Percentiles rank a stretch among this genome's conserved stretches.
Conservation (phyloP, 768 basidiomycete species). For the Mycena amicta region DNA sequence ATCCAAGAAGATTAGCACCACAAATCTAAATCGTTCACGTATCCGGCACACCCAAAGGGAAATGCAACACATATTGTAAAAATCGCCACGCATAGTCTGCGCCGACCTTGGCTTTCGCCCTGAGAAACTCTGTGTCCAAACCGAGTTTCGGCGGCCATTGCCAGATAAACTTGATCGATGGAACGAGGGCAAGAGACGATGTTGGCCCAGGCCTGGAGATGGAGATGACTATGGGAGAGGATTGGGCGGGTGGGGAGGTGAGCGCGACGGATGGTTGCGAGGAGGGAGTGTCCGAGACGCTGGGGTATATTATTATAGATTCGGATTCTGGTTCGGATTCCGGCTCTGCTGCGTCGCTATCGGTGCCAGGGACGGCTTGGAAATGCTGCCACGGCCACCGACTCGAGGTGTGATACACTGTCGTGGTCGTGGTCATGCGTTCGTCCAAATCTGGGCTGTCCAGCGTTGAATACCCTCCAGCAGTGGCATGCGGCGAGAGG, state of each 20-base stretch:
- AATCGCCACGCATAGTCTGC: neutral
- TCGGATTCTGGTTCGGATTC: no score
- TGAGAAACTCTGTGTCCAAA: slow-evolving; percentile 30
- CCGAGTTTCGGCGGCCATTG: slow-evolving; percentile 19
- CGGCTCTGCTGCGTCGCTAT: neutral
- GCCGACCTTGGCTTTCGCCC: neutral
- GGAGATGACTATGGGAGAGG: neutral
- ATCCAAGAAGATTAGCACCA: neutral
- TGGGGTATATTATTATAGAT: no score
- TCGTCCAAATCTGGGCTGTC: neutral
- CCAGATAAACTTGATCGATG: neutral
- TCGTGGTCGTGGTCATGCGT: neutral
- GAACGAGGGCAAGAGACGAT: neutral
- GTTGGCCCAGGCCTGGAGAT: neutral
- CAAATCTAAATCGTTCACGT: neutral
- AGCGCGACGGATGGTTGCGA: neutral
- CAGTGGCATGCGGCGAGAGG: neutral
- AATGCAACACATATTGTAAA: slow-evolving; percentile 2
- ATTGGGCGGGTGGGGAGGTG: neutral
- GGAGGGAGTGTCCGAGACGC: neutral
- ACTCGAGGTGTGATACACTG: neutral
- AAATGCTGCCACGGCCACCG: neutral
- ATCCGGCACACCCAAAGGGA: slow-evolving; percentile 5
- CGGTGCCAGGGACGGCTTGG: neutral
- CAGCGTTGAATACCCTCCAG: neutral